phyloP scores from a whole-genome alignment of 148 eudicot species.

The Arbutus unedo region DNA sequence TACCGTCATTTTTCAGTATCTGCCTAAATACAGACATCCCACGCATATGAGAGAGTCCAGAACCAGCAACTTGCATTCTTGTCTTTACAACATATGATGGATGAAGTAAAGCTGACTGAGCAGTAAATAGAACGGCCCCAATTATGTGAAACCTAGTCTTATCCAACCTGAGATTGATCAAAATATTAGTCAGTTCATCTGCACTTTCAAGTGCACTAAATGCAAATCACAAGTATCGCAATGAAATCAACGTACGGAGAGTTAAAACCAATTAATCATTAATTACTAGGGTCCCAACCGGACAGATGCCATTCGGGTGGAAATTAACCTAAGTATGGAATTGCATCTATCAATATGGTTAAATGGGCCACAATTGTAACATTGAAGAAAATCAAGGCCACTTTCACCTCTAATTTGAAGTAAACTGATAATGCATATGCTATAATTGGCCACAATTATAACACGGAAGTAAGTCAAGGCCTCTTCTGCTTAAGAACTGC shows the following conservation, averaged over 20 bases:
- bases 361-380: not conserved
- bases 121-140: conserved; percentile 72
- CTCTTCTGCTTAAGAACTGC: too few species aligned
- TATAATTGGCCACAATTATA: too few species aligned
- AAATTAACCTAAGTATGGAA: not conserved
- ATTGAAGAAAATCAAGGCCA: not conserved
- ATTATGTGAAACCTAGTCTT: conserved; percentile 65
- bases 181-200: conserved; percentile 8
- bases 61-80: conserved; percentile 68
- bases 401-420: not conserved
- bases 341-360: not conserved
- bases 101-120: conserved; percentile 59
- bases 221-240: too few species aligned
- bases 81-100: conserved; percentile 77
- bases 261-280: too few species aligned
- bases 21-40: conserved; percentile 51
- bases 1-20: conserved; percentile 58
- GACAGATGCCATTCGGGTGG: not conserved
- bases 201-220: not conserved
- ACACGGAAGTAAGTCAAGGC: too few species aligned
- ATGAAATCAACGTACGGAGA: too few species aligned
- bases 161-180: conserved; percentile 51
- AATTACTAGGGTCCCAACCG: not conserved
- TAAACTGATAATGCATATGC: not conserved
- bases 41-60: conserved; percentile 37